Base-by-base conservation (phyloP, 2,329 filamentous ascomycete genomes). In the Ophiostoma ulmi region DNA sequence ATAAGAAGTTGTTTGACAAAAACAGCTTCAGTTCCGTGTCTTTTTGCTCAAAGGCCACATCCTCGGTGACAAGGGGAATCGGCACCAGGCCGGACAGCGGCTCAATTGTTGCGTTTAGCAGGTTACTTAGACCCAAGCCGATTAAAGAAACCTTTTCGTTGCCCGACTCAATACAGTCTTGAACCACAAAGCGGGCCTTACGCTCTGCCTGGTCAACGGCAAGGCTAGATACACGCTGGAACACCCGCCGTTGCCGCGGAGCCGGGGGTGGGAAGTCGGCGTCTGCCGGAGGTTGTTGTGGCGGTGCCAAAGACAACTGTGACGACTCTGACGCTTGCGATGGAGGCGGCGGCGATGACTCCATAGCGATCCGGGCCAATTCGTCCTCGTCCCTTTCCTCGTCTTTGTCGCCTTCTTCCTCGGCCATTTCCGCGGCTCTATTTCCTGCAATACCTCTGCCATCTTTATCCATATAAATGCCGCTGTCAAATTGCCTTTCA, bases 391-490 rank as follows among this genome's bases (percentile, higher is more conserved):
- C 73, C 22, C 22, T 58, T 8, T 74, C 73, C 10, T 71, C 69
- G 31, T 38, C 67, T 4, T 82, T 81, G 35, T 83, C 81, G 20
- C 80, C 79, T 69, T 83, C 83, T 17, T 35, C 69, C 0, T 48
- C 71, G 14, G 72, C 73, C 22, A 10, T 14, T 8, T 74, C 73
- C 8, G 71, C 67, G 36, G 39, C 65, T 3, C 82, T 81, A 36
- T 83, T 81, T 20, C 80, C 79, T 69, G 4, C 22, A 5, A 7
- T 14, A 6, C 81, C 79, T 41, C 84, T 81, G 48, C 77, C 79
- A 71, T 91, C 89, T 73, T 87, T 90, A 4, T 84, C 87, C 80
- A 92, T 84, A 79, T 85, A 92, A 3, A 93, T 75, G 11, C 84
- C 84, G 44, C 89, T 91, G 78, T 92, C 90, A 71, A 86, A 80